Evolutionary conservation across 805 yeast species (phyloP), one percentile per base, ranked within the genome.

Genomic region (Monosporozyma aquatica): DNA sequence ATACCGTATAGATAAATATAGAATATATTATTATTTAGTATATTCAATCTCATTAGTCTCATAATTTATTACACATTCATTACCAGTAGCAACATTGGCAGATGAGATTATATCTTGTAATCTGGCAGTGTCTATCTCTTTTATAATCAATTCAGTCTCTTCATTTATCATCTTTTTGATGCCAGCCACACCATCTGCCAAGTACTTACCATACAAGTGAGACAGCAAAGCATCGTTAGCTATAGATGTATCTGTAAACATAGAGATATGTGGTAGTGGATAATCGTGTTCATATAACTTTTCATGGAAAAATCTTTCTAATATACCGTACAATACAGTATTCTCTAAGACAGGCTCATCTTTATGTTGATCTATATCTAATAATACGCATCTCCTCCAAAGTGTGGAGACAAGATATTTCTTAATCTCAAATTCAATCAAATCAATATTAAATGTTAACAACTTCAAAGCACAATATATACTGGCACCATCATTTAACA

Each of bases 381-480:
- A 59, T 37, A 65, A 61, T 18, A 83, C 59, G 37, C 81, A 66
- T 47, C 87, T 66, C 48, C 74, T 68, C 87, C 89, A 82, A 0
- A 80, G 60, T 7, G 68, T 48, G 7, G 62, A 59, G 35, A 62
- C 67, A 37, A 55, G 40, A 24, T 52, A 48, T 22, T 61, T 61
- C 20, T 62, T 56, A 2, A 44, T 48, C 44, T 67, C 70, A 40
- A 64, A 62, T 11, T 49, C 42, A 13, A 53, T 44, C 6, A 54
- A 44, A 8, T 51, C 52, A 21, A 52, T 50, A 7, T 57, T 55
- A 37, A 71, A 56, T 6, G 75, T 69, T 1, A 80, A 56, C 5
- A 80, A 57, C 47, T 71, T 72, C 42, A 82, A 63, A 0, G 86
- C 80, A 35, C 66, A 59, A 41, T 59, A 65, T 45, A 63, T 71